These are phyloP conservation scores for Nicotiana attenuata DNA, from an alignment of 257 asterid genomes.

Conservation along the genomic window DNA sequence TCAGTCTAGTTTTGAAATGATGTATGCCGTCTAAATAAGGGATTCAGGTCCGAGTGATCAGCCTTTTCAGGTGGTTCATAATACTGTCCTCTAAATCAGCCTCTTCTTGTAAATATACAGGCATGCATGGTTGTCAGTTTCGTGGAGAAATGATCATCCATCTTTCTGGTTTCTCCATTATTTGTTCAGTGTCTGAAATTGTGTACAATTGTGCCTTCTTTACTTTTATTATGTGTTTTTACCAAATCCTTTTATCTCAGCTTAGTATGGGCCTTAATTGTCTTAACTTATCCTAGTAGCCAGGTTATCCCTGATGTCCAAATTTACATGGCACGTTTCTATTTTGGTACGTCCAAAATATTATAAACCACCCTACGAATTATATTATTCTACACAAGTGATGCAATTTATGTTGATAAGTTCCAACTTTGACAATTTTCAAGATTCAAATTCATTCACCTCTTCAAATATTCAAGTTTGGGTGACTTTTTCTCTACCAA, in stretches of 20 bases:
- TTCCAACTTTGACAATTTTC: not conserved
- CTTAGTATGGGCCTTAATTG: not conserved
- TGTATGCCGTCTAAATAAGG: not conserved
- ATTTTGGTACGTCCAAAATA: not conserved
- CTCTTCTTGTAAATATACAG: not conserved
- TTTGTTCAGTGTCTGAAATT: not conserved
- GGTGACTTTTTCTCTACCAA: not conserved
- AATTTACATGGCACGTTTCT: not conserved
- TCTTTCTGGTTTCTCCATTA: not conserved
- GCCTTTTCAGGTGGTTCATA: not conserved
- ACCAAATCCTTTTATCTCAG: not conserved
- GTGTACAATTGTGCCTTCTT: not conserved
- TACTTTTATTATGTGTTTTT: not conserved
- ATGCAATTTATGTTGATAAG: not conserved
- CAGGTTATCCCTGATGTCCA: not conserved
- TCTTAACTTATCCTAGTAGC: not conserved
- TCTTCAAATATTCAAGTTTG: not conserved
- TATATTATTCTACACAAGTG: not conserved
- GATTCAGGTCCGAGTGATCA: not conserved
- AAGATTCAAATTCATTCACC: not conserved
- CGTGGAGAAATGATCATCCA: not conserved
- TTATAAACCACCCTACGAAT: not conserved
- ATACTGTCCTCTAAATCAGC: not conserved
- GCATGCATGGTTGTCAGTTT: not conserved
- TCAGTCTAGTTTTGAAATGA: not conserved